These are phyloP conservation scores for Fomitopsis betulina DNA, from an alignment of 1,284 basidiomycete species.

Conservation along the genomic window DNA sequence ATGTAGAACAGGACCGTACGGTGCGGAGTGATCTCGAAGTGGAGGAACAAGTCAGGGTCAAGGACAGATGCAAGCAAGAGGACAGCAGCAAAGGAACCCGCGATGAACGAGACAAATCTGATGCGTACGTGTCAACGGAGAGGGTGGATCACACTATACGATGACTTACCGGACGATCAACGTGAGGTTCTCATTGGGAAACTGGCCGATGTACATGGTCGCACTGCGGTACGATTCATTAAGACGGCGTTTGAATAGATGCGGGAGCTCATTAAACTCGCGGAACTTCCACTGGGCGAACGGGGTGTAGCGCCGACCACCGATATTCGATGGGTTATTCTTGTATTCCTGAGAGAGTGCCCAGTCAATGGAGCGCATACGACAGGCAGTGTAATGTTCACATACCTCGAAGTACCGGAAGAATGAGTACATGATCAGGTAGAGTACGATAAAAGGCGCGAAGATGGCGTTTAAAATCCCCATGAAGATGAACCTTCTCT, in stretches of 20 bases:
- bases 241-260: constrained; percentile 84
- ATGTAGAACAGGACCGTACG: constrained; percentile 93
- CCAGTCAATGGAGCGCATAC: not conserved
- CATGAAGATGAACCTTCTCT: constrained; percentile 91
- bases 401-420: constrained; percentile 96
- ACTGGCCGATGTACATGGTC: constrained; percentile 95
- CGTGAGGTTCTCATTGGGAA: constrained; percentile 91
- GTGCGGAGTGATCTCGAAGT: constrained; percentile 93
- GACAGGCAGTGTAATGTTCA: not conserved
- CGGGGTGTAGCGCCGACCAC: constrained; percentile 88
- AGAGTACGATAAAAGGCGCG: constrained; percentile 96
- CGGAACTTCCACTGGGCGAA: constrained; percentile 98
- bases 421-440: constrained; percentile 96
- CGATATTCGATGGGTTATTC: constrained; percentile 94
- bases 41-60: constrained; percentile 88
- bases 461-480: constrained; percentile 93
- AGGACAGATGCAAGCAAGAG: constrained; percentile 87
- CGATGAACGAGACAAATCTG: constrained; percentile 95
- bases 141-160: not conserved
- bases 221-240: constrained; percentile 87
- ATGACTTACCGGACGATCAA: constrained; percentile 76
- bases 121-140: not conserved
- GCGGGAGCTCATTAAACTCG: constrained; percentile 97
- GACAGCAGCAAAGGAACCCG: constrained; percentile 95
- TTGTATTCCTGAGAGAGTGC: constrained; percentile 81